Evolutionary conservation across 2,329 filamentous ascomycete genomes (phyloP).

Genomic region (Colletotrichum graminicola): DNA sequence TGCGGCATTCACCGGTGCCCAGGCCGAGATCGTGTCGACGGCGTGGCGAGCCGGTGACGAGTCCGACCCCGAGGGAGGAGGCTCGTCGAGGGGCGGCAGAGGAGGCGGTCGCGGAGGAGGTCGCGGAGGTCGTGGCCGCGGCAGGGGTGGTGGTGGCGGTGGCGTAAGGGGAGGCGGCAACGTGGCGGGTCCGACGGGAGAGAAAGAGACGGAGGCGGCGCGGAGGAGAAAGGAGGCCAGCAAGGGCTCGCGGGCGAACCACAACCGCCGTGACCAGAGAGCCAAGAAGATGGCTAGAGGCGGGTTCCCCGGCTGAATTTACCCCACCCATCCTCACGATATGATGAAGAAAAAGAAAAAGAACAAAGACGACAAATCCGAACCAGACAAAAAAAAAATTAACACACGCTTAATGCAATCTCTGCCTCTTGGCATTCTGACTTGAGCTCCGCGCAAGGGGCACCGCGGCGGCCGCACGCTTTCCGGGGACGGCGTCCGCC

Average conservation of each 20-base stretch:
- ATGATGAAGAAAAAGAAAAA: background rate
- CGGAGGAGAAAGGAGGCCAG: slow-evolving; percentile 84
- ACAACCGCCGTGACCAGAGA: slow-evolving; percentile 81
- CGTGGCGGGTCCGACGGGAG: slow-evolving; percentile 73
- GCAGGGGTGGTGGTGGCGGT: slow-evolving; percentile 63
- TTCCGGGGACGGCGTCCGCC: slow-evolving; percentile 2
- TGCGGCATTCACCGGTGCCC: slow-evolving; percentile 71
- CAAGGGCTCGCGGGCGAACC: slow-evolving; percentile 86
- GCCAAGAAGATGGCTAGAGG: slow-evolving; percentile 74
- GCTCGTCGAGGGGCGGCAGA: slow-evolving; percentile 56
- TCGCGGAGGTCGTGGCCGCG: slow-evolving; percentile 58
- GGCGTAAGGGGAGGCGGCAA: slow-evolving; percentile 66
- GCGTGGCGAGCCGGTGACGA: slow-evolving; percentile 73
- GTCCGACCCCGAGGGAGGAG: slow-evolving; percentile 61
- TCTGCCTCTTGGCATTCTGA: slow-evolving; percentile 46
- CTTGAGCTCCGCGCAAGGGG: slow-evolving; percentile 42
- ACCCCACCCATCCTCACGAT: background rate
- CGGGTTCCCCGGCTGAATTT: slow-evolving; percentile 52
- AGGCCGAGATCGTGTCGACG: slow-evolving; percentile 74
- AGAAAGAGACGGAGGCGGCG: slow-evolving; percentile 78
- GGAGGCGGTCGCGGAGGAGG: slow-evolving; percentile 62
- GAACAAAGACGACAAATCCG: background rate
- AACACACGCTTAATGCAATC: slow-evolving; percentile 41
- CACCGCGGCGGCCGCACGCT: slow-evolving; percentile 10
- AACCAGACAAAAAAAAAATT: background rate